These are phyloP conservation scores for Blastocladiella emersonii DNA, from an alignment of 371 early-diverging fungal genomes.

Conservation along the genomic window DNA sequence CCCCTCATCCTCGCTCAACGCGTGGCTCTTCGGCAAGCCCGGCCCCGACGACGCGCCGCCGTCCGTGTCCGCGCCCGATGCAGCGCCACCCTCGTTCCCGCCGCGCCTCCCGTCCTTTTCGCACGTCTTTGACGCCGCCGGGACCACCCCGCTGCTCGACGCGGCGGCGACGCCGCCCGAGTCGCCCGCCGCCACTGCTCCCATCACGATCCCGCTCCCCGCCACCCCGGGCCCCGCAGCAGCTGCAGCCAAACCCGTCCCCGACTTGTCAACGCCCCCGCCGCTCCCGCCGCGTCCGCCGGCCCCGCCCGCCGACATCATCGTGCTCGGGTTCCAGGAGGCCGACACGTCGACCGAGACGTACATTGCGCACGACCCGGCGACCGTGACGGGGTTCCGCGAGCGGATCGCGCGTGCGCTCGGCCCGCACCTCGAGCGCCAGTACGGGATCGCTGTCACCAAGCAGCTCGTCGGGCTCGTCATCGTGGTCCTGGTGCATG, in stretches of 20 bases:
- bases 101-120: no score
- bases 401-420: constrained; percentile 4
- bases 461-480: constrained; percentile 80
- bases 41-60: no score
- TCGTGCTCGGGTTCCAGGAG: not conserved
- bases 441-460: constrained; percentile 63
- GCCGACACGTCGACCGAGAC: not conserved
- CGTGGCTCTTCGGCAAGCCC: no score
- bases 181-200: no score
- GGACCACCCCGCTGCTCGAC: no score
- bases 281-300: not conserved
- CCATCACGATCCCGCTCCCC: no score
- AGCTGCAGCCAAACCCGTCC: not conserved
- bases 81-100: no score
- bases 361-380: constrained; percentile 2
- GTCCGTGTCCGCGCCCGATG: no score
- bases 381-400: constrained; percentile 11
- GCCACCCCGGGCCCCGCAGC: no score
- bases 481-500: constrained; percentile 61
- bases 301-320: not conserved
- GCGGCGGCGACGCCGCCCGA: no score
- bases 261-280: not conserved
- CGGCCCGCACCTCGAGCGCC: not conserved
- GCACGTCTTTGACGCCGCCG: no score
- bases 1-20: no score